Percentiles rank a stretch among this genome's conserved stretches.
Conservation (phyloP, 352 stramenopile species). For the Globisporangium heterothallicum region DNA sequence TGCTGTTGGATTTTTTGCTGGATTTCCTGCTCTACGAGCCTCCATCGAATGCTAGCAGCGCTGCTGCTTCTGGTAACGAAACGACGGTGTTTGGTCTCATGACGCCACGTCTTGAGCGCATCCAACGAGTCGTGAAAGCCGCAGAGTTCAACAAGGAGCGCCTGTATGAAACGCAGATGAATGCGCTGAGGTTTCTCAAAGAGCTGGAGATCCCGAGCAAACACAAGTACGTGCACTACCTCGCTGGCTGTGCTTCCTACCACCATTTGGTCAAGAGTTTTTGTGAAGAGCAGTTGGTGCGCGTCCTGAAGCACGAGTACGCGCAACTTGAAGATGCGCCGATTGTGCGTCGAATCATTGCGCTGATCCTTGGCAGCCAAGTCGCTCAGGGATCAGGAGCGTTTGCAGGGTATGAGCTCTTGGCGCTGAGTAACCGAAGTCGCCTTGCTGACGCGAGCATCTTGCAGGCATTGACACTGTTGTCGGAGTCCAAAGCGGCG, state of each 20-base stretch:
- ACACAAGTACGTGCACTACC: constrained; percentile 42
- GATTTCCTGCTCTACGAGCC: constrained; percentile 59
- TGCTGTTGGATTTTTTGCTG: constrained; percentile 66
- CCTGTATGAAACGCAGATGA: constrained; percentile 56
- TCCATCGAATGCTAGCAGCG: constrained; percentile 11
- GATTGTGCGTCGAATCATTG: constrained; percentile 34
- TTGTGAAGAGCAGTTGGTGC: constrained; percentile 58
- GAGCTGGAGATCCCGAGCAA: constrained; percentile 30
- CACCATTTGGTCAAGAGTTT: constrained; percentile 68
- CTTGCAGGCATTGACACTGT: constrained; percentile 39
- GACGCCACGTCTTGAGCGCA: constrained; percentile 37
- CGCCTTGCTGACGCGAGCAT: constrained; percentile 55
- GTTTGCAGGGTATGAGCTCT: constrained; percentile 31
- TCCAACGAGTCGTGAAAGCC: constrained; percentile 37
- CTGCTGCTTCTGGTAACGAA: constrained; percentile 4
- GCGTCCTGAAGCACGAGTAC: constrained; percentile 56
- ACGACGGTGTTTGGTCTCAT: constrained; percentile 34
- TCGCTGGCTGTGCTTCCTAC: constrained; percentile 51
- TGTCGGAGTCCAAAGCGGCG: constrained; percentile 45
- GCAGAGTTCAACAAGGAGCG: constrained; percentile 32
- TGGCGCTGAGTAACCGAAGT: constrained; percentile 41
- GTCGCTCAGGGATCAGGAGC: constrained; percentile 29
- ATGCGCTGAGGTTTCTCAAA: constrained; percentile 60
- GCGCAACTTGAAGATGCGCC: constrained; percentile 35
- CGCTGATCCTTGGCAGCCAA: constrained; percentile 59